A percentile compares a stretch with the other conserved stretches of the same genome.
These are phyloP conservation scores for Luffa aegyptiaca DNA, from an alignment of 306 rosid genomes.

Conservation along the genomic window DNA sequence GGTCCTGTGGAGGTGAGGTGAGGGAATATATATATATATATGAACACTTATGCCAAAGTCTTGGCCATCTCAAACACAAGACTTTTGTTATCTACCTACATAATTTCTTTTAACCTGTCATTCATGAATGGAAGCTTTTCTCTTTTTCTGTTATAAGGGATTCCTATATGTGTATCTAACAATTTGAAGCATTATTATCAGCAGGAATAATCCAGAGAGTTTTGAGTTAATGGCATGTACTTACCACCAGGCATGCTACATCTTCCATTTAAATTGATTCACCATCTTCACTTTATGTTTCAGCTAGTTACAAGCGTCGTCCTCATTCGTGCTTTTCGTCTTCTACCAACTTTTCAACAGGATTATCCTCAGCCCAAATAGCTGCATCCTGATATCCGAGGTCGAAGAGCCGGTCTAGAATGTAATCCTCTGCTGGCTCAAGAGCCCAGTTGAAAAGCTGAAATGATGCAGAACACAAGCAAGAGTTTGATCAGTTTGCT, in stretches of 20 bases:
- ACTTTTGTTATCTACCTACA: neutral
- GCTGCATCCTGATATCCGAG: conserved; percentile 80
- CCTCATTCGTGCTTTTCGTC: conserved; percentile 17
- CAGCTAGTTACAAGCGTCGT: neutral
- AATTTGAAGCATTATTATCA: neutral
- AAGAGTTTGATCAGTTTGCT: neutral
- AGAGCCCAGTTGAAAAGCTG: conserved; percentile 66
- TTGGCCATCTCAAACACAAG: neutral
- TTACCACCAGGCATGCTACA: neutral
- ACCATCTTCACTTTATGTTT: neutral
- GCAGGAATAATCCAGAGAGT: neutral
- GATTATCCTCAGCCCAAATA: conserved; percentile 77
- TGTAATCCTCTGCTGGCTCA: conserved; percentile 74
- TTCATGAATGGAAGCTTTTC: neutral
- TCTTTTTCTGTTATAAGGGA: neutral
- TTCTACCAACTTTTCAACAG: conserved; percentile 45
- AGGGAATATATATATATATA: neutral
- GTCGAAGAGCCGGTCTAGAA: conserved; percentile 71
- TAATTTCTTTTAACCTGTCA: neutral
- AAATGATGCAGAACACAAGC: neutral
- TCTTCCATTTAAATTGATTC: neutral
- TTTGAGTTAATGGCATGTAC: neutral
- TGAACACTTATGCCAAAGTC: neutral
- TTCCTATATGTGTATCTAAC: neutral
- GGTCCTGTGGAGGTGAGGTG: neutral